Conservation (phyloP, 345 rosid genomes). For the Firmiana major region DNA sequence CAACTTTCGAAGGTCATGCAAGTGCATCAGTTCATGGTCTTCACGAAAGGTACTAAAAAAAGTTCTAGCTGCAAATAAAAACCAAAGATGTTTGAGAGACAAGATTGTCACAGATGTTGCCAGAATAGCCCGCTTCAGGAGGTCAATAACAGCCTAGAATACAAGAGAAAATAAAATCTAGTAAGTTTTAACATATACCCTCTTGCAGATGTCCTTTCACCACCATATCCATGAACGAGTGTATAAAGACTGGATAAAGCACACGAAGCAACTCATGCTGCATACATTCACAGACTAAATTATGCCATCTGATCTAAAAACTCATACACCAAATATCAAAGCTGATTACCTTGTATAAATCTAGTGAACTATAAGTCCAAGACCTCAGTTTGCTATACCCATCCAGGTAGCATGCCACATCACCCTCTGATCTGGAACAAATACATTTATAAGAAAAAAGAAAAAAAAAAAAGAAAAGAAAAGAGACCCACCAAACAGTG, state of each 20-base stretch:
- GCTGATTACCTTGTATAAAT: slow-evolving; percentile 70
- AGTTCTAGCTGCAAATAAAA: slow-evolving; percentile 50
- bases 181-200: slow-evolving; percentile 38
- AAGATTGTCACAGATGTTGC: not conserved
- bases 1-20: slow-evolving; percentile 85
- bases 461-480: not conserved
- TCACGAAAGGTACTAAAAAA: slow-evolving; percentile 77
- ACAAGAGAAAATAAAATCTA: slow-evolving; percentile 1
- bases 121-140: not conserved
- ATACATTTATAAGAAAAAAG: not conserved
- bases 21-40: slow-evolving; percentile 84
- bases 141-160: not conserved
- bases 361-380: slow-evolving; percentile 79
- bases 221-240: slow-evolving; percentile 84
- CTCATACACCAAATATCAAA: not conserved
- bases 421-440: slow-evolving; percentile 52
- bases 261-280: slow-evolving; percentile 97
- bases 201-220: slow-evolving; percentile 78
- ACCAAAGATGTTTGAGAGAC: not conserved
- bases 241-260: slow-evolving; percentile 92
- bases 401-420: slow-evolving; percentile 61
- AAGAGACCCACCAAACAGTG: not conserved
- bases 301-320: not conserved
- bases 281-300: slow-evolving; percentile 22
- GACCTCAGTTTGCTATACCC: slow-evolving; percentile 80